phyloP scores from a whole-genome alignment of 2,329 filamentous ascomycete genomes.

The Ceratocystis ficicola region DNA sequence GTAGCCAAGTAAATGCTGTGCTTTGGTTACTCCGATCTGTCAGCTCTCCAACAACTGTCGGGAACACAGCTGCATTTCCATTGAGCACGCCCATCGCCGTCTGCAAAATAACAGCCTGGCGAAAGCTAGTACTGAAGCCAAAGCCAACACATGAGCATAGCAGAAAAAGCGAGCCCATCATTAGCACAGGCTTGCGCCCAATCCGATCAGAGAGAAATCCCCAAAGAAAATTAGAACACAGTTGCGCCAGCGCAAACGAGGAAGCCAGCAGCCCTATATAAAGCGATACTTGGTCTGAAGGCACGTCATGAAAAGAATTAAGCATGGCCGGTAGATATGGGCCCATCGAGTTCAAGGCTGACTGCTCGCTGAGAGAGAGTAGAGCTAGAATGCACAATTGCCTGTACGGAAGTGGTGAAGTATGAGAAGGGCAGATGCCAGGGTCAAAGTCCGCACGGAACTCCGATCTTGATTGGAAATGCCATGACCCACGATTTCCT shows the following conservation, averaged over 20 bases:
- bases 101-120: constrained; percentile 78
- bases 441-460: background rate
- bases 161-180: constrained; percentile 70
- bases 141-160: constrained; percentile 73
- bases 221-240: constrained; percentile 68
- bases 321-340: constrained; percentile 94
- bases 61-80: constrained; percentile 88
- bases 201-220: constrained; percentile 49
- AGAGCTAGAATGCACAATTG: constrained; percentile 79
- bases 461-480: background rate
- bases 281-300: constrained; percentile 57
- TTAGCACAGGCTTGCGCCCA: constrained; percentile 61
- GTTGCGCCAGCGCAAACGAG: constrained; percentile 81
- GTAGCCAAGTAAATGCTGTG: constrained; percentile 82
- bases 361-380: constrained; percentile 87
- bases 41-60: constrained; percentile 85
- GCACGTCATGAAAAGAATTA: constrained; percentile 68
- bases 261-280: constrained; percentile 88
- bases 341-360: constrained; percentile 88
- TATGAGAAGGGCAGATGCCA: constrained; percentile 30
- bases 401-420: constrained; percentile 57
- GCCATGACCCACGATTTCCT: background rate
- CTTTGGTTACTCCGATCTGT: constrained; percentile 94
- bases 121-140: constrained; percentile 70
- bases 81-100: constrained; percentile 85